Evolutionary conservation across 192 early-diverging fungal species (phyloP), one percentile per base, ranked within the genome.

Genomic region (Coemansia asiatica): DNA sequence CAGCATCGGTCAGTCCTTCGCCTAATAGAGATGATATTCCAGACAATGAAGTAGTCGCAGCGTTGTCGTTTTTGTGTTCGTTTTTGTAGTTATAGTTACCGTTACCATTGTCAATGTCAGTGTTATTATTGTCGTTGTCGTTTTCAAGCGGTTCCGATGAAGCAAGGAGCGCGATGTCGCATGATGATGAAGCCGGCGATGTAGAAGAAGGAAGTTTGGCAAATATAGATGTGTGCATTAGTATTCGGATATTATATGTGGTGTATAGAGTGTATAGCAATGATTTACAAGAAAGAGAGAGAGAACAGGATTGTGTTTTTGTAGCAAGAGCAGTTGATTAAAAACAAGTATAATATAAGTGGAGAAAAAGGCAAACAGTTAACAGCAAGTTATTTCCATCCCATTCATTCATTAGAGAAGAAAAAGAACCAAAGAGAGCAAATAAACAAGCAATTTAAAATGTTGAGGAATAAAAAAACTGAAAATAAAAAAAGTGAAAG

Each of bases 1-100:
- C 91, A 13, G 79, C 83, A 4, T 90, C 83, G 19, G 89, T 71
- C 40, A 97, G 91, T 35, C 95, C 95, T 89, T 81, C 63, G 64
- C 60, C 78, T 81, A 81, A 36, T 26, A 22, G 49, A 50, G 57
- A 22, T 49, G 46, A 31, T 64, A 21, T 51, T 5, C 13, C 22
- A 1, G 23, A 51, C 10, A 8, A 44, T 2, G 40, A 16, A 8
- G 40, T 8, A 5, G 40, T 44, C 15, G 40, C 15, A 44, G 10
- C 40, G 40, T 44, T 12, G 40, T 16, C 10, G 40, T 44, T 12
- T 5, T 44, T 44, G 40, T 44, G 3, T 33, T 33, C 8, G 8
- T 6, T 33, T 33, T 33, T 33, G 31, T n/a, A n/a, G n/a, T 33
- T 33, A 8, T 33, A 3, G 31, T 33, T 33, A 33, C 31, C 31